Percentiles rank a stretch among this genome's conserved stretches.
Conservation (phyloP, 495 filamentous ascomycete genomes). For the Daldinia childiae region DNA sequence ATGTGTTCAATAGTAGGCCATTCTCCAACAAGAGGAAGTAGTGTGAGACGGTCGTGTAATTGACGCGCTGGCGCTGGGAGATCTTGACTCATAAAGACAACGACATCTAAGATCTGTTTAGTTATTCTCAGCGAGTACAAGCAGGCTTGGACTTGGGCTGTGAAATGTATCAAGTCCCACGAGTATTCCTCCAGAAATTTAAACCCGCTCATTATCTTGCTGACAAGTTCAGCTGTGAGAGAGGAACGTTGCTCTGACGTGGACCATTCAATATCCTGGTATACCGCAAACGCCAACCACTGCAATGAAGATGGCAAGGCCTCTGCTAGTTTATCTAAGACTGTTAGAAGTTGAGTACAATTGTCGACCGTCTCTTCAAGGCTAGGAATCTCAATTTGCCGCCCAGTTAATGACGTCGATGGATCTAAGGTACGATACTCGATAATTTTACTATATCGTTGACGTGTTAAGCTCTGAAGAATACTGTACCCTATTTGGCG, state of each 20-base stretch:
- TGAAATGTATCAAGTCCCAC: slow-evolving; percentile 72
- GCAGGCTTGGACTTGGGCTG: slow-evolving; percentile 69
- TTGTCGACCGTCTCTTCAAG: slow-evolving; percentile 30
- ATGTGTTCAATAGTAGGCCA: slow-evolving; percentile 44
- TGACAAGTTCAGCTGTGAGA: slow-evolving; percentile 28
- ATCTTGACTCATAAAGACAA: slow-evolving; percentile 23
- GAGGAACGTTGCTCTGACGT: slow-evolving; percentile 27
- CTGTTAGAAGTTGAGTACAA: slow-evolving; percentile 32
- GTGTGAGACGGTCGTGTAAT: slow-evolving; percentile 27
- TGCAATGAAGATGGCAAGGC: slow-evolving; percentile 19
- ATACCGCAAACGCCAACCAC: slow-evolving; percentile 55
- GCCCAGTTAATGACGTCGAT: slow-evolving; percentile 45
- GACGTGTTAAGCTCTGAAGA: slow-evolving; percentile 53
- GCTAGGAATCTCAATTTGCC: slow-evolving; percentile 41
- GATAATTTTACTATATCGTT: slow-evolving; percentile 43
- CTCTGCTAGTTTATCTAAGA: slow-evolving; percentile 21
- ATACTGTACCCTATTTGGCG: slow-evolving; percentile 69
- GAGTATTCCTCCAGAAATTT: slow-evolving; percentile 40
- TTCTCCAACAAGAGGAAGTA: slow-evolving; percentile 37
- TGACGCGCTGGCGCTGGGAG: slow-evolving; percentile 23
- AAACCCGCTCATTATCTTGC: neutral
- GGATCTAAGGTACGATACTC: slow-evolving; percentile 60
- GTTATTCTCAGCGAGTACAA: slow-evolving; percentile 74
- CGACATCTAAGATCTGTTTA: slow-evolving; percentile 61
- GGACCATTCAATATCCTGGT: slow-evolving; percentile 55